phyloP scores from a whole-genome alignment of 208 protist species.

The Acanthamoeba castellanii region DNA sequence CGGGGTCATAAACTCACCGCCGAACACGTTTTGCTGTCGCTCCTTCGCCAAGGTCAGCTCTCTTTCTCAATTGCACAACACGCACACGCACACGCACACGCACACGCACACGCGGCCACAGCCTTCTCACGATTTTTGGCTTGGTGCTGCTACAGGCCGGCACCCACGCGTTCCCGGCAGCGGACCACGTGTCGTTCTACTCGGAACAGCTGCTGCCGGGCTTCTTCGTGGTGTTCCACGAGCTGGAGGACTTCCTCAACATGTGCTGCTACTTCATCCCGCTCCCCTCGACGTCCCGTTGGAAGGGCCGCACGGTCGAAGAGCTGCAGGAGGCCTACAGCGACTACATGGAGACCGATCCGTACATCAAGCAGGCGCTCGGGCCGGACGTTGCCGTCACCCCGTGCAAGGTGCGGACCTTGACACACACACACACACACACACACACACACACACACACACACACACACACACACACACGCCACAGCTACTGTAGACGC shows the following conservation, averaged over 20 bases:
- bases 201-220: constrained; percentile 53
- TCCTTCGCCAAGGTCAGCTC: constrained; percentile 70
- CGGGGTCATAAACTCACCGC: constrained; percentile 59
- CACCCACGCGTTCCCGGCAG: constrained; percentile 65
- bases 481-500: background rate
- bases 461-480: background rate
- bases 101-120: background rate
- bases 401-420: constrained; percentile 63
- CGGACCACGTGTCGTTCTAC: constrained; percentile 72
- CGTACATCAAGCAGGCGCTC: constrained; percentile 60
- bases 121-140: background rate
- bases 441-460: background rate
- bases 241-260: constrained; percentile 75
- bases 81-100: no score
- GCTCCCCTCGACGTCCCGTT: background rate
- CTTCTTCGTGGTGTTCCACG: constrained; percentile 75
- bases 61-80: no score
- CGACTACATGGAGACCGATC: constrained; percentile 50
- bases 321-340: constrained; percentile 50
- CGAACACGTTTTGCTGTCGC: constrained; percentile 70
- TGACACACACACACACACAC: background rate
- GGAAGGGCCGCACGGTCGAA: constrained; percentile 26
- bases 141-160: constrained; percentile 18
- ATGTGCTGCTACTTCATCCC: constrained; percentile 75
- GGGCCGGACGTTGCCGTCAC: constrained; percentile 70